phyloP scores from a whole-genome alignment of 2,329 filamentous ascomycete species.

The Fusarium sp. region DNA sequence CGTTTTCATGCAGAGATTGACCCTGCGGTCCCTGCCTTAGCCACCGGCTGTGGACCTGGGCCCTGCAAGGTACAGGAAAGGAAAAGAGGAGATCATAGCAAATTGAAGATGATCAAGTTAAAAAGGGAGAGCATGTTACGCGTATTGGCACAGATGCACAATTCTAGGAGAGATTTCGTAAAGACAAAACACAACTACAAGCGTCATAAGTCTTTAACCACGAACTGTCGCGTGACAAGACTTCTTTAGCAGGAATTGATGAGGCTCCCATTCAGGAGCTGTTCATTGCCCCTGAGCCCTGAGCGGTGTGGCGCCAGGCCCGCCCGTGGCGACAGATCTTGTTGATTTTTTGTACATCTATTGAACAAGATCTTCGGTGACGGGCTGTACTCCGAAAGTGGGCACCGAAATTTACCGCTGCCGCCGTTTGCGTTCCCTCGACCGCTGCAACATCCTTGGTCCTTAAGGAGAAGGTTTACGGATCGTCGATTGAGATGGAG shows the following conservation, averaged over 20 bases:
- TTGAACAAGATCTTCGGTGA: slow-evolving; percentile 17
- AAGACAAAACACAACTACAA: neutral
- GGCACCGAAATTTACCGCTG: slow-evolving; percentile 24
- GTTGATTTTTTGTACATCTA: neutral
- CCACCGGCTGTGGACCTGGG: slow-evolving; percentile 1
- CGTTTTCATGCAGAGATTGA: slow-evolving; percentile 11
- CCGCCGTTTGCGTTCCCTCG: slow-evolving; percentile 10
- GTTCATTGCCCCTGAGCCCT: slow-evolving; percentile 28
- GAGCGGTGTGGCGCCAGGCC: slow-evolving; percentile 39
- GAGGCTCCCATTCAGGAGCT: slow-evolving; percentile 12
- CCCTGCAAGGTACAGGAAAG: slow-evolving; percentile 11
- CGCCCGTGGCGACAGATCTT: slow-evolving; percentile 22
- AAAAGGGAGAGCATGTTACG: neutral
- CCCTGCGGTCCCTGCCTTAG: slow-evolving; percentile 13
- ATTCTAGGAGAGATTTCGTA: neutral
- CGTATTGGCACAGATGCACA: neutral
- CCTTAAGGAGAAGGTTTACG: neutral
- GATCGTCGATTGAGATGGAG: neutral
- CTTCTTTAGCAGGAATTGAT: slow-evolving; percentile 2
- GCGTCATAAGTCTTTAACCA: neutral
- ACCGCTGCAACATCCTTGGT: neutral
- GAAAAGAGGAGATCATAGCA: neutral
- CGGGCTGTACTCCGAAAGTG: slow-evolving; percentile 10
- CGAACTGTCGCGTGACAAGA: slow-evolving; percentile 4
- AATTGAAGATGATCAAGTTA: neutral